Conservation (phyloP, 2,329 filamentous ascomycete genomes). For the Alternaria atra region DNA sequence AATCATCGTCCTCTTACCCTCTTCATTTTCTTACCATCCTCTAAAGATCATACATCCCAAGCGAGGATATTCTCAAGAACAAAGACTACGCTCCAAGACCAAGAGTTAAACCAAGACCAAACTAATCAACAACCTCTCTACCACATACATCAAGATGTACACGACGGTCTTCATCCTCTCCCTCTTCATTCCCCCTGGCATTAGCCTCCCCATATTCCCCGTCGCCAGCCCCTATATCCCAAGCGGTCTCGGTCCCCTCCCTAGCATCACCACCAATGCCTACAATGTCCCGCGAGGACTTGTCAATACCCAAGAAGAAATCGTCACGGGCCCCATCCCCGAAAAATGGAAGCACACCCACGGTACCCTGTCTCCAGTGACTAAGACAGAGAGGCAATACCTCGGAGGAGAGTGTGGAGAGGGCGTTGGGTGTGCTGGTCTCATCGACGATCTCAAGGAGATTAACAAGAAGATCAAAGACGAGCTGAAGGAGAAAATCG, state of each 20-base stretch:
- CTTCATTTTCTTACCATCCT: not conserved
- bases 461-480: not conserved
- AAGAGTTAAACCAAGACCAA: not conserved
- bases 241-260: not conserved
- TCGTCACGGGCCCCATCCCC: not conserved
- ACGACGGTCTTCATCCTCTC: not conserved
- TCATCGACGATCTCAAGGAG: not conserved
- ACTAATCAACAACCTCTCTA: not conserved
- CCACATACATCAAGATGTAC: not conserved
- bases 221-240: not conserved
- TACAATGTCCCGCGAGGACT: not conserved
- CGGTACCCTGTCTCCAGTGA: not conserved
- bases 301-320: not conserved
- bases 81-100: not conserved
- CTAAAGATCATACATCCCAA: not conserved
- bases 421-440: not conserved
- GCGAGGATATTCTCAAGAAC: not conserved
- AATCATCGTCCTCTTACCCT: not conserved
- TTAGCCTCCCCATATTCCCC: not conserved
- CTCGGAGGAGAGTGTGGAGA: not conserved
- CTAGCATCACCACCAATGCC: not conserved
- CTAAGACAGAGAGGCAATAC: not conserved
- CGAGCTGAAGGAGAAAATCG: too few species aligned
- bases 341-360: slow-evolving; percentile 2
- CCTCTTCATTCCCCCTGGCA: not conserved